Base-by-base conservation (phyloP, 177 flowering plant species). In the Vitis hybrid region DNA sequence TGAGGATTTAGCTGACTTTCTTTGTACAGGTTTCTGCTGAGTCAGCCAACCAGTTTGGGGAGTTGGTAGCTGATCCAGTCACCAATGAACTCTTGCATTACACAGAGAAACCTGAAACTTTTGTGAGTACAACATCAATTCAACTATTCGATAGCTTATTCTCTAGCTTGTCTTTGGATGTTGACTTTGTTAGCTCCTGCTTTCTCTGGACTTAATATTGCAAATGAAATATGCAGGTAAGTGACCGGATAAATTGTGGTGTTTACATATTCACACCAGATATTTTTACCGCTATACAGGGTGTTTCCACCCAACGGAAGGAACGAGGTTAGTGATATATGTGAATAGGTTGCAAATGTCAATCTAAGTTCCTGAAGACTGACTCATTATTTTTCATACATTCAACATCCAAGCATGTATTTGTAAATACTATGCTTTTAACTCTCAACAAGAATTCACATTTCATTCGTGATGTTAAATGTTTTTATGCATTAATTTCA, bases 71-170 rank as follows among this genome's bases (percentile, higher is more conserved):
- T 26, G 97, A 92, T 86, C 90, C 94, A 60, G 67, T 45, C 51
- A 86, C 97, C 72, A 87, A 89, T 68, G 97, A 92, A 67, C 72
- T 92, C 70, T 74, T 92, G 86, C 97, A 92, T 77, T 92, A 92
- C 77, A 85, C 97, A 0, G 97, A 92, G 76, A 92, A 91, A 79
- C 97, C 97, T 45, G 97, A 92, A 77, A 92, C 96, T 66, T 92
- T 92, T 87, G 94, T 89, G 85, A 16, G 92, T 84, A 56, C 12
- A 58, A 62, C 9, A 26, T 57, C 19, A 16, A 33, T 39, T 39
- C 9, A 5, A 39, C 48, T 39, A 39, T 39, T 7, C 48, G 5
- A 7, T 7, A 39, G 48, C 48, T 39, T 5, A 39, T 39, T 39
- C 48, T 39, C 48, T 39, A 39, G 48, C 48, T 39, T 39, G 48